Conservation (phyloP, 768 basidiomycete genomes). For the Lactarius hatsudake region DNA sequence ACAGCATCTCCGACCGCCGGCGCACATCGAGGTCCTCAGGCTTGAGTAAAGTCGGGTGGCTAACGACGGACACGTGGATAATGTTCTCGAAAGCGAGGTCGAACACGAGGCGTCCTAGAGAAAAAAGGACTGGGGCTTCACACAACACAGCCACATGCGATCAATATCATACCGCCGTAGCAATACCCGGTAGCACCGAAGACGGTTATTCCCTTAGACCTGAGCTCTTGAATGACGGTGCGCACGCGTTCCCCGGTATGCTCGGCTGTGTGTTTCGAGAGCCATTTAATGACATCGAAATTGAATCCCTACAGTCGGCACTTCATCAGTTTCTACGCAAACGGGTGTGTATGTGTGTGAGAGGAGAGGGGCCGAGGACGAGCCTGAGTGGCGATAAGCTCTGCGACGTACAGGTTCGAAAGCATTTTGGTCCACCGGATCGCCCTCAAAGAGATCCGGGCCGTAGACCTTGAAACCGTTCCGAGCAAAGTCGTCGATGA, state of each 20-base stretch:
- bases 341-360: not conserved
- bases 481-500: conserved; percentile 43
- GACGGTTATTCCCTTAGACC: conserved; percentile 33
- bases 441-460: conserved; percentile 29
- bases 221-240: conserved; percentile 32
- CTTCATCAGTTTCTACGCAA: not conserved
- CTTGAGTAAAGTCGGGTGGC: conserved; percentile 47
- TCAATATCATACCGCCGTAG: conserved; percentile 24
- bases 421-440: conserved; percentile 29
- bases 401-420: conserved; percentile 21
- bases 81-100: conserved; percentile 43
- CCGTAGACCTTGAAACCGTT: conserved; percentile 36
- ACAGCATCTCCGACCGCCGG: not conserved
- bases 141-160: not conserved
- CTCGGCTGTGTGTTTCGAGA: conserved; percentile 24
- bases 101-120: conserved; percentile 18
- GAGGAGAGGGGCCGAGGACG: not conserved
- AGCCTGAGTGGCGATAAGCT: not conserved
- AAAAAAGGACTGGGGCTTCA: not conserved
- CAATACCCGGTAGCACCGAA: conserved; percentile 36
- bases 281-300: conserved; percentile 16
- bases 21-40: conserved; percentile 41
- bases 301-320: not conserved
- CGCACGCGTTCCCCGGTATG: conserved; percentile 27
- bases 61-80: conserved; percentile 40